Evolutionary conservation across 2,329 filamentous ascomycete genomes (phyloP), one percentile per base, ranked within the genome.

Genomic region (Calcarisporium arbuscula): DNA sequence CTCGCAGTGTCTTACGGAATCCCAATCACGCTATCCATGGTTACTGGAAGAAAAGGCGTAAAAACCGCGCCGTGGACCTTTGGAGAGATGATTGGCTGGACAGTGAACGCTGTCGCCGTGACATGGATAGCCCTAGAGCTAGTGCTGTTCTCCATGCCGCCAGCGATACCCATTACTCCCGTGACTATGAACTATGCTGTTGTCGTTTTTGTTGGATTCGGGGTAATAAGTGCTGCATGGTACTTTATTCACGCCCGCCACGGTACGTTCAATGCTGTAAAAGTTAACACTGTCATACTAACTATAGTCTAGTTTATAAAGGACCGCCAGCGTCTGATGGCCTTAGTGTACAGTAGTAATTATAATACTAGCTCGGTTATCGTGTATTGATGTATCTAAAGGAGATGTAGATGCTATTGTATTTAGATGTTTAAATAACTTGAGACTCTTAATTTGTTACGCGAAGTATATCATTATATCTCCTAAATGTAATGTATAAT

Each of bases 1-100:
- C 56, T 78, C 18, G 70, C 73, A 1, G 60, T 72, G 5, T 68
- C 65, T 1, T 78, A 78, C 40, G 68, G 65, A 1, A 71, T 77
- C 15, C 74, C 74, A 2, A 75, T 78, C 28, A 50, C 56, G 8
- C 61, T 75, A 41, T 73, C 65, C 28, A 48, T 76, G 15, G 52
- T 64, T 25, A 55, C 68, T 38, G 51, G 58, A 4, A 65, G 70
- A 2, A 49, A 43, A 8, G 69, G 70, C 38, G 70, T 74, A 2
- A 58, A 59, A 10, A 52, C 48, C n/a, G 70, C 70, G 2, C 52
- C 50, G 8, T 74, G 68, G 65, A 69, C 58, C 17, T 64, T 27
- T 27, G 25, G 25, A 12, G 16, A 27, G 25, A 27, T 66, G 49
- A n/a, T 70, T 4, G 70, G 71, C 0, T 54, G 57, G 27, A 41